Base-by-base conservation (phyloP, 352 stramenopile genomes). In the Lagenidium sp. region DNA sequence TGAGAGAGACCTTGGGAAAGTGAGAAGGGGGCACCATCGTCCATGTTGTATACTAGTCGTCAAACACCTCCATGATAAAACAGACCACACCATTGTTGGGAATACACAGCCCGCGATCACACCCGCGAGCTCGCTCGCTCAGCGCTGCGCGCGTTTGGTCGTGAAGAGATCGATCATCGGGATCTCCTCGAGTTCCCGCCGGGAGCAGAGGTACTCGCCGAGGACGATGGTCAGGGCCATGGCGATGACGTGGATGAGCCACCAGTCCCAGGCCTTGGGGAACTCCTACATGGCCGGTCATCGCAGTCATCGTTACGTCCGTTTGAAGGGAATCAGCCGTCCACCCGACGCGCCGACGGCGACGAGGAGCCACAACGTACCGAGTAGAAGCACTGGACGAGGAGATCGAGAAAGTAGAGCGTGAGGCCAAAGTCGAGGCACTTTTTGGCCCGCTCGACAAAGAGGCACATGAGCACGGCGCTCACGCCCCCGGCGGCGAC, bases 361-460 rank as follows among this genome's bases (percentile, higher is more conserved):
- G n/a, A n/a, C n/a, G n/a, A n/a, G n/a, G n/a, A n/a, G n/a, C n/a
- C n/a, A n/a, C n/a, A 29, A 52, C 60, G 20, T 29, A 93, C 80
- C 56, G 68, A 82, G 63, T 95, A 95, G 55, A 91, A 83, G 38
- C 67, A 78, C 48, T 87, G 79, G 13, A 68, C 50, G 19, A 94
- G 47, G 26, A 95, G 64, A 48, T 95, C 80, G 26, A 95, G 64
- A 47, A 94, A 86, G 59, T 91, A 92, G 31, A 90, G 76, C 43
- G 83, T 94, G 28, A 93, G 71, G 38, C 82, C 83, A 74, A 95
- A 95, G 60, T 95, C 83, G 42, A 95, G 66, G 39, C 83, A 95
- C 53, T 95, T 95, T 41, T 95, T 95, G 30, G 83, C 79, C 19
- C 83, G 75, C 58, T 95, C 83, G 23, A 95, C 79, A 35, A 95